phyloP scores from a whole-genome alignment of 2,329 filamentous ascomycete species.

The Mollisia scopiformis region DNA sequence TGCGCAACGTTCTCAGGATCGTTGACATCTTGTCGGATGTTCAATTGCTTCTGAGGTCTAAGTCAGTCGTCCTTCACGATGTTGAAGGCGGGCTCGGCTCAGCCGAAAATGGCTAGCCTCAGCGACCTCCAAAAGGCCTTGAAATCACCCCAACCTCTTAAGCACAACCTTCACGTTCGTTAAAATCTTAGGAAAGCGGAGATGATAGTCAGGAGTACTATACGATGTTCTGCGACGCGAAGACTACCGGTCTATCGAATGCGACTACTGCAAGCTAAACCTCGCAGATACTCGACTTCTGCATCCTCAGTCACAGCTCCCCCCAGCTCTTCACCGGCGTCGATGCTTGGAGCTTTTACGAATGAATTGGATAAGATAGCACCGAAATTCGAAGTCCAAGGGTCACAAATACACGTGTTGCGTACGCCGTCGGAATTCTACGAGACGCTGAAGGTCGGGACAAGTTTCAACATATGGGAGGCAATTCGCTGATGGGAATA shows the following conservation, averaged over 20 bases:
- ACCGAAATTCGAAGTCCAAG: constrained; percentile 85
- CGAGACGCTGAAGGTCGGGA: constrained; percentile 77
- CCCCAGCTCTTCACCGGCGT: constrained; percentile 47
- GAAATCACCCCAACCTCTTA: background rate
- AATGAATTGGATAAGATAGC: constrained; percentile 85
- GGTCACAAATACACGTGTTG: constrained; percentile 79
- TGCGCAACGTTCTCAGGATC: constrained; percentile 80
- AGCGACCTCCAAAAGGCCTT: constrained; percentile 2
- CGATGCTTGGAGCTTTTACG: constrained; percentile 61
- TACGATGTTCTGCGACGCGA: constrained; percentile 37
- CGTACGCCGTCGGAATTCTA: constrained; percentile 89
- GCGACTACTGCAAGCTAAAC: constrained; percentile 26
- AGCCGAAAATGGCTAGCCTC: constrained; percentile 27
- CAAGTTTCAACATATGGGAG: constrained; percentile 2
- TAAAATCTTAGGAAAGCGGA: background rate
- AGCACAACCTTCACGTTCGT: background rate
- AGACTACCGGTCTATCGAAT: constrained; percentile 29
- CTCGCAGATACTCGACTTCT: constrained; percentile 35
- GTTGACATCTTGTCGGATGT: constrained; percentile 77
- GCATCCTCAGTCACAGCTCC: constrained; percentile 17
- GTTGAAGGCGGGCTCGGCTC: constrained; percentile 18
- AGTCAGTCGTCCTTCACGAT: constrained; percentile 15
- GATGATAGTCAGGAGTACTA: constrained; percentile 41
- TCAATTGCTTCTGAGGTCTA: constrained; percentile 31
- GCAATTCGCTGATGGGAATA: constrained; percentile 44